Conservation (phyloP, 768 basidiomycete species). For the Boletus bicolor region DNA sequence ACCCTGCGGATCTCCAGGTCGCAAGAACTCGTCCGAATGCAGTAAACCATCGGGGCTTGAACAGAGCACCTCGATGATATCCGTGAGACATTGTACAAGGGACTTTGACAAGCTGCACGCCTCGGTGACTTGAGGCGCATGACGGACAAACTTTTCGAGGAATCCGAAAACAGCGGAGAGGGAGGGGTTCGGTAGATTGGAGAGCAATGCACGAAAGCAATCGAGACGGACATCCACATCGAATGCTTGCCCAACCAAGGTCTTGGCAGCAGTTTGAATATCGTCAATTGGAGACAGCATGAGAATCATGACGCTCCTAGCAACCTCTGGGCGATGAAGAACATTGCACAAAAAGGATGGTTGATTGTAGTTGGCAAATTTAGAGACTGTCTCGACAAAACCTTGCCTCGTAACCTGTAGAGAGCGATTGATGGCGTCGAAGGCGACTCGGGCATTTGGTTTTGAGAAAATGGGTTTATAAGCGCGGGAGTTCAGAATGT, state of each 20-base stretch:
- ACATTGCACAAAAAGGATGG: constrained; percentile 52
- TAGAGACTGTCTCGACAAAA: constrained; percentile 59
- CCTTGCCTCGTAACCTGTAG: constrained; percentile 57
- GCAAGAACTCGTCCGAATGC: constrained; percentile 51
- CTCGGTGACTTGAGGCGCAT: constrained; percentile 68
- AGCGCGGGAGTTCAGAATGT: constrained; percentile 52
- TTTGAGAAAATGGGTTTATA: constrained; percentile 41
- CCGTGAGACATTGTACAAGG: constrained; percentile 88
- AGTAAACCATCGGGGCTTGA: constrained; percentile 68
- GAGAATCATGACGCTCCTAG: constrained; percentile 57
- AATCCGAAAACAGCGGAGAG: constrained; percentile 71
- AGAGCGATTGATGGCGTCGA: constrained; percentile 61
- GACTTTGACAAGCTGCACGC: constrained; percentile 87
- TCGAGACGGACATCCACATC: constrained; percentile 88
- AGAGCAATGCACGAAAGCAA: constrained; percentile 77
- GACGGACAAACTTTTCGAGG: constrained; percentile 60
- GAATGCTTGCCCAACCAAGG: constrained; percentile 79
- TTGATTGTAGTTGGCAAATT: constrained; percentile 60
- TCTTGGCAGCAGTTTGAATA: constrained; percentile 72
- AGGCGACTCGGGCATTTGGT: constrained; percentile 30
- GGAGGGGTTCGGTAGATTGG: constrained; percentile 59
- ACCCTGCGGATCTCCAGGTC: constrained; percentile 39
- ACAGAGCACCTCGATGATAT: constrained; percentile 87
- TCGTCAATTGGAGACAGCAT: constrained; percentile 81
- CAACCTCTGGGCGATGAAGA: constrained; percentile 53